phyloP scores from a whole-genome alignment of 805 yeast genomes.

The Jamesozyma jinghongensis region DNA sequence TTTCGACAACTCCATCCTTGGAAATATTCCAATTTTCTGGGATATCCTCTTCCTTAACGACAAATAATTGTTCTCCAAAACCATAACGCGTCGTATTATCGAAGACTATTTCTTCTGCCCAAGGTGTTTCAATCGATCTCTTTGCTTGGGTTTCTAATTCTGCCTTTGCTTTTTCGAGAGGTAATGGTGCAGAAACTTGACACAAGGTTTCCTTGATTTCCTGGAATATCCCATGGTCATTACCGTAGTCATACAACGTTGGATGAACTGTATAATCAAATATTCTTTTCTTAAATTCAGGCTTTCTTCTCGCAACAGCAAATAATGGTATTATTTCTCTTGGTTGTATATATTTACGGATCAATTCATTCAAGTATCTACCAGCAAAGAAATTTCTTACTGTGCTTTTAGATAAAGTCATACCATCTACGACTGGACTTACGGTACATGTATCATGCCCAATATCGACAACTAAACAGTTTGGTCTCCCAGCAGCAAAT shows the following conservation, averaged over 20 bases:
- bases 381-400: conserved; percentile 72
- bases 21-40: conserved; percentile 28
- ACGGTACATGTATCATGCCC: conserved; percentile 74
- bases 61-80: conserved; percentile 66
- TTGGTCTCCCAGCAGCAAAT: conserved; percentile 82
- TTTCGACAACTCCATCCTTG: conserved; percentile 48
- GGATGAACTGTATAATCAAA: conserved; percentile 31
- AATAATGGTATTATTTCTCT: conserved; percentile 28
- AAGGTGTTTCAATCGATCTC: conserved; percentile 63
- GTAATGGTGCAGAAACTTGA: conserved; percentile 33
- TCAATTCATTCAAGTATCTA: conserved; percentile 37
- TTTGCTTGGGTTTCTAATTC: conserved; percentile 24
- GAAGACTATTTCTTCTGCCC: conserved; percentile 59
- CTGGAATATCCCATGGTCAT: conserved; percentile 42
- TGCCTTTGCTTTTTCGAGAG: conserved; percentile 19
- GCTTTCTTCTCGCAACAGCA: conserved; percentile 25
- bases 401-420: conserved; percentile 60
- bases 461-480: conserved; percentile 75
- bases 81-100: conserved; percentile 47
- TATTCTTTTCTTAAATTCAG: conserved; percentile 20
- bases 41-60: conserved; percentile 41
- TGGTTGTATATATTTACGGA: conserved; percentile 26
- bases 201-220: conserved; percentile 70
- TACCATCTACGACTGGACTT: conserved; percentile 77
- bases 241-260: conserved; percentile 49